Percentiles rank a stretch among this genome's conserved stretches.
Evolutionary conservation across 139 green algal species (phyloP).

Genomic region (Chlorella sp.): DNA sequence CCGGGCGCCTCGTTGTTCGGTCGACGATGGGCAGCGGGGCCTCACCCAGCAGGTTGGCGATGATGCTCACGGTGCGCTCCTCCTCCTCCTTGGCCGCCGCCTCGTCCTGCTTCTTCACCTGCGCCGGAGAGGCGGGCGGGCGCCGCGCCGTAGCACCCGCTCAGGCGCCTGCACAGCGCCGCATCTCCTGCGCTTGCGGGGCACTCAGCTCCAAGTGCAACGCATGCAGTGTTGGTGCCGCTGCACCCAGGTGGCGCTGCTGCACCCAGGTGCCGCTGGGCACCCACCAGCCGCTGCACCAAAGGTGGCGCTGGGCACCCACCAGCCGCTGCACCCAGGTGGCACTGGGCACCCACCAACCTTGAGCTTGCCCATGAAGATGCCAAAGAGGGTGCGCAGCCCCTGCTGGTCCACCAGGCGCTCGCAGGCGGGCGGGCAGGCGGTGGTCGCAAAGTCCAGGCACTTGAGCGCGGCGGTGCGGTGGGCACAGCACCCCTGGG

Average conservation of each 20-base stretch:
- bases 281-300: not conserved
- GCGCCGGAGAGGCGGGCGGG: no score
- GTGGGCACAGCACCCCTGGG: no score
- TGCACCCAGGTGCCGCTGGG: not conserved
- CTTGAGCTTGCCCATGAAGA: constrained; percentile 95
- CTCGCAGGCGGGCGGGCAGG: constrained; percentile 67
- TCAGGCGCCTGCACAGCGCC: no score
- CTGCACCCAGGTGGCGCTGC: no score
- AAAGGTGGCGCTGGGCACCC: not conserved
- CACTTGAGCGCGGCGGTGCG: constrained; percentile 77
- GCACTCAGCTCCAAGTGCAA: no score
- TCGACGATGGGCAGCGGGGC: no score
- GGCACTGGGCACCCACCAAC: constrained; percentile 13
- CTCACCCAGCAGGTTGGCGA: constrained; percentile 79
- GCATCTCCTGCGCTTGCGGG: no score
- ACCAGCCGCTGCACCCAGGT: not conserved
- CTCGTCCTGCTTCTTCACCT: constrained; percentile 48
- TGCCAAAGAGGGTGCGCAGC: constrained; percentile 85
- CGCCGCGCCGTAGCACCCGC: no score
- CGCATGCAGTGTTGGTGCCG: no score
- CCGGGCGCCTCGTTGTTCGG: no score
- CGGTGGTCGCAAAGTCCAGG: constrained; percentile 89
- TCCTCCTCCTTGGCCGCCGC: constrained; percentile 78
- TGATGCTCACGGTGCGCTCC: constrained; percentile 82
- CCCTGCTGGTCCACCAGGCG: constrained; percentile 70